Evolutionary conservation across 768 basidiomycete genomes (phyloP), one percentile per base, ranked within the genome.

Genomic region (Xerocomus potaroensis): DNA sequence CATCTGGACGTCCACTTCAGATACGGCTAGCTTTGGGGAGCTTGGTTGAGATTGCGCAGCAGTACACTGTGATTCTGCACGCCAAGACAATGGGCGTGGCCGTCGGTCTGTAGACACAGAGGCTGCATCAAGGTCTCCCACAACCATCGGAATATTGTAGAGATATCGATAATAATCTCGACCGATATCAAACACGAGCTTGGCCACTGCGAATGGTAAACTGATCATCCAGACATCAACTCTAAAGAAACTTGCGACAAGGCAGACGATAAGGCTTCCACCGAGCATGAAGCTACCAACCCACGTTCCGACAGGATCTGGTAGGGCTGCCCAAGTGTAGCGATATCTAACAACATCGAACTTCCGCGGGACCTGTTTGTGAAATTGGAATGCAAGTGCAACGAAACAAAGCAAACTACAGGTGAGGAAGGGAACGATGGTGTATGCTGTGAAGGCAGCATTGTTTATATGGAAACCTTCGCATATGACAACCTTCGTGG

Each of bases 141-240:
- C 15, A 2, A 51, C n/a, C 50, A 57, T 57, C 3, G 46, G 48
- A 6, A 63, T 63, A 12, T 55, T 41, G 15, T 57, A 65, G 0
- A 51, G 50, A 51, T 61, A 69, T 18, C 74, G 69, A 59, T 77
- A 79, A 55, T 76, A 68, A 59, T 83, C 81, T 79, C 80, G 77
- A 35, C 60, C 59, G 22, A 78, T 34, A 59, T 97, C 92, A 39
- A 83, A 80, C 5, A 77, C 29, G 30, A 93, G 73, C 66, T 91
- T 92, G 43, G 78, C 62, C 0, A 74, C 61, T 0, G 90, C 91
- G 38, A 91, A 91, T 0, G 94, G 91, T 10, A 91, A 74, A 4
- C 80, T 87, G 38, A 95, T 86, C 67, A 76, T 80, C 87, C 88
- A 92, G 3, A 90, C 87, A 42, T 90, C 84, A 15, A 90, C 72